Evolutionary conservation across 306 rosid genomes (phyloP).

Genomic region (Malus orientalis): DNA sequence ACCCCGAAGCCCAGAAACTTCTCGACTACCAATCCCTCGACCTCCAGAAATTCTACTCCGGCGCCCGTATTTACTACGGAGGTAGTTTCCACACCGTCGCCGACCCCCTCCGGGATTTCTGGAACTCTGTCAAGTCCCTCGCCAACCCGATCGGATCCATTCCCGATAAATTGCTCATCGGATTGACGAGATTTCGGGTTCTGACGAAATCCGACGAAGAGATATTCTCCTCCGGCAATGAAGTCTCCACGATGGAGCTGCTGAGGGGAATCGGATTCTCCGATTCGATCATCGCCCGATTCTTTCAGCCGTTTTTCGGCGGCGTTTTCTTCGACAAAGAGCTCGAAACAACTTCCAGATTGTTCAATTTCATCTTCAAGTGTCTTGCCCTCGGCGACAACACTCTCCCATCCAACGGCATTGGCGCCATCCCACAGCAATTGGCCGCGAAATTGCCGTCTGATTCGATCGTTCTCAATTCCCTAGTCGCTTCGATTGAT

Average conservation of each 20-base stretch:
- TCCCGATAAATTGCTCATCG: conserved; percentile 65
- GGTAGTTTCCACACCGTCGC: conserved; percentile 82
- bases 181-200: conserved; percentile 38
- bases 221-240: conserved; percentile 30
- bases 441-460: conserved; percentile 48
- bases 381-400: conserved; percentile 87
- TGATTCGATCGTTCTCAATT: conserved; percentile 41
- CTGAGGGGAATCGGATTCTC: conserved; percentile 56
- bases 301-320: conserved; percentile 83
- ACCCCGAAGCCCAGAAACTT: conserved; percentile 72
- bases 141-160: conserved; percentile 62
- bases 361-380: conserved; percentile 80
- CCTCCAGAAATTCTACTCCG: conserved; percentile 68
- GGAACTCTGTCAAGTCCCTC: conserved; percentile 50
- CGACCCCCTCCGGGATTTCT: conserved; percentile 62
- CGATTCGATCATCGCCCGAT: conserved; percentile 45
- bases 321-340: conserved; percentile 70
- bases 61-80: conserved; percentile 48
- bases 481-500: conserved; percentile 46
- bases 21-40: conserved; percentile 52
- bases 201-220: conserved; percentile 46
- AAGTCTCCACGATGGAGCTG: conserved; percentile 48
- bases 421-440: conserved; percentile 68
- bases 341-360: conserved; percentile 59
- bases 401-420: conserved; percentile 76